Evolutionary conservation across 352 stramenopile genomes (phyloP), one percentile per base, ranked within the genome.

Genomic region (Globisporangium mamillatum): DNA sequence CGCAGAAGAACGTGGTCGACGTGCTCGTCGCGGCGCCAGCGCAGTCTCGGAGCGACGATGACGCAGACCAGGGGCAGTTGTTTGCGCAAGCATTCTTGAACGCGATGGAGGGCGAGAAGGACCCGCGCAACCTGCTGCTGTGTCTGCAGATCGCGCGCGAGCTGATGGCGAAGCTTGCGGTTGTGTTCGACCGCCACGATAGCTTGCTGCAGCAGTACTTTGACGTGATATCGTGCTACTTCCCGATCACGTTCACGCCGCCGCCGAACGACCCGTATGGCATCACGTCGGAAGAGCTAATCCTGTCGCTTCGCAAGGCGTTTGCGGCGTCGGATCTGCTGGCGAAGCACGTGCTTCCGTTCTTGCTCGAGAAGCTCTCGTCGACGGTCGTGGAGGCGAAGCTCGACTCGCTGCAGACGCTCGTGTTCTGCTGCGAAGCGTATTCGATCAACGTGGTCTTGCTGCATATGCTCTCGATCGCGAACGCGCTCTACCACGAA

Each of bases 171-270:
- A 78, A 80, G 57, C 76, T 95, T 25, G 77, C 81, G 60, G 58
- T 66, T 1, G 79, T 91, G 61, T 95, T 95, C 64, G 83, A 81
- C 14, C 72, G 72, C 53, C 79, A 85, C 52, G 88, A 90, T n/a
- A 74, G 76, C 24, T 66, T 92, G 36, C 72, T 92, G 67, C 77
- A 93, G 74, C 86, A 93, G 60, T 93, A 96, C 67, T 97, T 97
- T 60, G 87, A 97, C 60, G 75, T 94, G n/a, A 88, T 91, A 24
- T 95, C 90, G 36, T 97, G 90, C 76, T 97, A 97, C 70, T 97
- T 97, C 56, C 91, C 91, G 4, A 97, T 97, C 65, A 97, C 92
- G 66, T 97, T 97, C 70, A 95, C 84, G 46, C 91, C 91, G 53
- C 91, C 91, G 22, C 89, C 89, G 3, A 97, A 97, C 58, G 89